phyloP scores from a whole-genome alignment of 2,329 filamentous ascomycete genomes.

The Sporothrix variecibatus region DNA sequence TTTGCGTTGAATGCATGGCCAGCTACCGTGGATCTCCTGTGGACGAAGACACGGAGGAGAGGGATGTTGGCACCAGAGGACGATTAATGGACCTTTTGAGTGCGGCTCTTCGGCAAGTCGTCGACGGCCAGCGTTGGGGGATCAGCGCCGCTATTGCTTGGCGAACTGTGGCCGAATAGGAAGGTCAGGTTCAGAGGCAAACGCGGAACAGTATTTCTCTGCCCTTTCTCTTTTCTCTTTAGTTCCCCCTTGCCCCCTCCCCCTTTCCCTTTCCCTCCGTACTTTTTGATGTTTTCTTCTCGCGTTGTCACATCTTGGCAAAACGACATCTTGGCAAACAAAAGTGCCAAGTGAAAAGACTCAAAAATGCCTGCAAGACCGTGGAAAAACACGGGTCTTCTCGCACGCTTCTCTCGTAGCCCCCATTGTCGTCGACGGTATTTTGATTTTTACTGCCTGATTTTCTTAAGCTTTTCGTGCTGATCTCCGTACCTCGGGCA shows the following conservation, averaged over 20 bases:
- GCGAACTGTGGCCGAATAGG: neutral
- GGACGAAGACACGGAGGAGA: too few species aligned
- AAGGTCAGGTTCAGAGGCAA: neutral
- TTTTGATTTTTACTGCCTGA: neutral
- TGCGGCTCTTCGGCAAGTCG: neutral
- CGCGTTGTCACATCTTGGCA: neutral
- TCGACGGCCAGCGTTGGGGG: neutral
- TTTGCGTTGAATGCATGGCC: neutral
- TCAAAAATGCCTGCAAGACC: neutral
- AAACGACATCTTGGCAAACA: neutral
- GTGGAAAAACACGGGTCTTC: neutral
- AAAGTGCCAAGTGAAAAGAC: neutral
- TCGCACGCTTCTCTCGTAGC: too few species aligned
- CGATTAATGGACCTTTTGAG: too few species aligned
- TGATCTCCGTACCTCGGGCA: neutral
- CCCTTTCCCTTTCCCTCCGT: neutral
- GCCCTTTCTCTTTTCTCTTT: neutral
- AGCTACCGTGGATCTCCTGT: neutral
- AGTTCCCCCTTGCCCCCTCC: neutral
- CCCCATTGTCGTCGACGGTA: neutral
- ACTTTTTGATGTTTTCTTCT: neutral
- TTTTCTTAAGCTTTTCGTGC: neutral
- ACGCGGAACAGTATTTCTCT: neutral
- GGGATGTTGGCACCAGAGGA: too few species aligned
- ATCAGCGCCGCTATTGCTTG: neutral